phyloP scores from a whole-genome alignment of 495 filamentous ascomycete species.

The Elaphomyces granulatus region DNA sequence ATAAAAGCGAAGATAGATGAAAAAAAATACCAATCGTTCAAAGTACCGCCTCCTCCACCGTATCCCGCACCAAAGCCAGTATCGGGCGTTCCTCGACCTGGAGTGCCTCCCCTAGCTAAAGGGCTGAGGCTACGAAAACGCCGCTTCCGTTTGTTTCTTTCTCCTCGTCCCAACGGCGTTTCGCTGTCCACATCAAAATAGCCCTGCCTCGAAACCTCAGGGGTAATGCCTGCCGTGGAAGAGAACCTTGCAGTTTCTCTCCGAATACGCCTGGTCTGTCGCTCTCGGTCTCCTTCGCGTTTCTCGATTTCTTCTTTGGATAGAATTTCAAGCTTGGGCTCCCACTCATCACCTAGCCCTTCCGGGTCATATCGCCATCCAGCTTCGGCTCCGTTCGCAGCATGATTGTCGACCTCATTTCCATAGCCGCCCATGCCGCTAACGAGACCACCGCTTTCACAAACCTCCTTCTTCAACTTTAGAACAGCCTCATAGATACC shows the following conservation, averaged over 20 bases:
- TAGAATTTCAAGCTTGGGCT: slow-evolving; percentile 77
- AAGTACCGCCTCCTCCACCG: slow-evolving; percentile 52
- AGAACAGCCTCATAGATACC: slow-evolving; percentile 94
- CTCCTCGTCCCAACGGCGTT: slow-evolving; percentile 67
- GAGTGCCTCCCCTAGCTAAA: slow-evolving; percentile 47
- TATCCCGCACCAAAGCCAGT: slow-evolving; percentile 47
- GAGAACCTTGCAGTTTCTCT: slow-evolving; percentile 89
- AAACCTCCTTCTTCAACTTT: slow-evolving; percentile 88
- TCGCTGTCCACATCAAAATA: slow-evolving; percentile 49
- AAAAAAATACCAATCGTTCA: slow-evolving; percentile 48
- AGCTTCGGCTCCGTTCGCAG: slow-evolving; percentile 59
- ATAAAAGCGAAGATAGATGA: too few relatives aligned
- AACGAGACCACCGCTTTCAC: slow-evolving; percentile 70
- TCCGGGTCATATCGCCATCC: slow-evolving; percentile 94
- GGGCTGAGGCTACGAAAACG: slow-evolving; percentile 83
- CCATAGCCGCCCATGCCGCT: slow-evolving; percentile 54
- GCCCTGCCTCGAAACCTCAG: slow-evolving; percentile 41
- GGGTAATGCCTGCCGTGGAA: slow-evolving; percentile 61
- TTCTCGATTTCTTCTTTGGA: slow-evolving; percentile 97
- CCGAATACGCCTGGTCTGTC: slow-evolving; percentile 72
- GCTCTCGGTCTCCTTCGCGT: slow-evolving; percentile 83
- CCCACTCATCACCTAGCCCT: slow-evolving; percentile 81
- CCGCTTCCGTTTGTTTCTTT: slow-evolving; percentile 86
- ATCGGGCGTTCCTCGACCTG: slow-evolving; percentile 63
- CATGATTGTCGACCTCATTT: slow-evolving; percentile 77